phyloP scores from a whole-genome alignment of 2,329 filamentous ascomycete genomes.

The Penicillium palitans region DNA sequence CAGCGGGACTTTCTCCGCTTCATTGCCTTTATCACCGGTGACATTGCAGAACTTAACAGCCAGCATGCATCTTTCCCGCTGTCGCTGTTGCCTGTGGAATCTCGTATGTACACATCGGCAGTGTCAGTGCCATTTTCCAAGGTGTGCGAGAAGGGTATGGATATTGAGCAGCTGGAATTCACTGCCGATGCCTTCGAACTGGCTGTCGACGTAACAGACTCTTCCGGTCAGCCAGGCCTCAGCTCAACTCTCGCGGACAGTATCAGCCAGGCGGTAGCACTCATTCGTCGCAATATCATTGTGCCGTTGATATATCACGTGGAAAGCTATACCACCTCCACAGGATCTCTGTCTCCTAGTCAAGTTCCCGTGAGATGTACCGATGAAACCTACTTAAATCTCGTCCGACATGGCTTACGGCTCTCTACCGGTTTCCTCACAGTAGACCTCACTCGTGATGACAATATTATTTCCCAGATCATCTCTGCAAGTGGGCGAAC shows the following conservation, averaged over 20 bases:
- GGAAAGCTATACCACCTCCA: constrained; percentile 28
- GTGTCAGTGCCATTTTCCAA: constrained; percentile 62
- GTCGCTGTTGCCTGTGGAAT: constrained; percentile 60
- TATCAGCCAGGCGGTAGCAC: constrained; percentile 60
- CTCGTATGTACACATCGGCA: constrained; percentile 66
- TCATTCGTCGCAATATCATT: constrained; percentile 63
- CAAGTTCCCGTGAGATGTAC: constrained; percentile 27
- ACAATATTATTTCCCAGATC: constrained; percentile 53
- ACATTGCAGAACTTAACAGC: constrained; percentile 32
- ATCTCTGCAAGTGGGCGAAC: constrained; percentile 55
- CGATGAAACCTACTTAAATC: constrained; percentile 53
- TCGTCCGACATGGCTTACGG: constrained; percentile 61
- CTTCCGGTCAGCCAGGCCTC: constrained; percentile 34
- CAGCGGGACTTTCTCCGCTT: constrained; percentile 71
- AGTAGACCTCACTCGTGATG: constrained; percentile 60
- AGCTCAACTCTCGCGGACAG: constrained; percentile 45
- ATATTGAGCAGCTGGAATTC: constrained; percentile 66
- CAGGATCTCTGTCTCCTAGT: constrained; percentile 26
- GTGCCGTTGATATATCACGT: constrained; percentile 60
- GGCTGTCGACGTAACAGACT: constrained; percentile 47
- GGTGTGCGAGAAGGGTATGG: constrained; percentile 54
- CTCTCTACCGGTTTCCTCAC: constrained; percentile 64
- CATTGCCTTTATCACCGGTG: constrained; percentile 58
- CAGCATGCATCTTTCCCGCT: constrained; percentile 58
- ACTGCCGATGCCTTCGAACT: constrained; percentile 68